Evolutionary conservation across 2,329 filamentous ascomycete species (phyloP).

Genomic region (Stachybotrys elegans): DNA sequence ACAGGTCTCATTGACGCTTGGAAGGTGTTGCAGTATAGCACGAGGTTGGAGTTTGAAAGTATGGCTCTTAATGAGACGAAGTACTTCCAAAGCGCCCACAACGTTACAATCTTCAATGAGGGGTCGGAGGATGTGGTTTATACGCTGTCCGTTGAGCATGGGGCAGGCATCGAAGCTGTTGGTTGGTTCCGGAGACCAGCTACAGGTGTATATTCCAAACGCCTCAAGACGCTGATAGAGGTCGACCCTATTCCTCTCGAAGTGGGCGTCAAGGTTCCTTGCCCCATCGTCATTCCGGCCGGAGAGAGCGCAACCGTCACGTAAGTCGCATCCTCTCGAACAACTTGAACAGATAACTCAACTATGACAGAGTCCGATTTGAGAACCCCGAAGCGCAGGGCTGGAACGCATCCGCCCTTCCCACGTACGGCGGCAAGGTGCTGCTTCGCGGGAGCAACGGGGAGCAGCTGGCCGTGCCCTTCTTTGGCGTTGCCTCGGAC

Average conservation of each 20-base stretch:
- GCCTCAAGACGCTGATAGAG: too few species aligned
- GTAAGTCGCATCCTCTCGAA: background rate
- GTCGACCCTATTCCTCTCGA: too few species aligned
- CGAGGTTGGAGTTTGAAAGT: constrained; percentile 28
- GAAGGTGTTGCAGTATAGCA: constrained; percentile 36
- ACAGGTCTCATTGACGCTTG: constrained; percentile 39
- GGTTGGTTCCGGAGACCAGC: too few species aligned
- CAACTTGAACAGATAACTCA: background rate
- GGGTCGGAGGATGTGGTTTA: constrained; percentile 29
- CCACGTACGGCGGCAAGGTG: background rate
- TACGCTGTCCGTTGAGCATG: constrained; percentile 15
- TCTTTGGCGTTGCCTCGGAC: background rate
- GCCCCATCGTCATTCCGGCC: background rate
- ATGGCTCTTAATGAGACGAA: constrained; percentile 40
- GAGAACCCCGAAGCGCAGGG: background rate
- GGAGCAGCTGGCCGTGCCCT: background rate
- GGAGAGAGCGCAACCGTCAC: background rate
- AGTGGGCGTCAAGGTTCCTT: background rate
- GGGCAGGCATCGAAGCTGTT: background rate
- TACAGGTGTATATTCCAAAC: too few species aligned
- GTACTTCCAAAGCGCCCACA: constrained; percentile 22
- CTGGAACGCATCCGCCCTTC: background rate
- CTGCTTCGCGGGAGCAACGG: background rate
- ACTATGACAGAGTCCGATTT: background rate
- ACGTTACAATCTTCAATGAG: constrained; percentile 31